Evolutionary conservation across 2,329 filamentous ascomycete species (phyloP), one percentile per base, ranked within the genome.

Genomic region (Cercospora citrullina): DNA sequence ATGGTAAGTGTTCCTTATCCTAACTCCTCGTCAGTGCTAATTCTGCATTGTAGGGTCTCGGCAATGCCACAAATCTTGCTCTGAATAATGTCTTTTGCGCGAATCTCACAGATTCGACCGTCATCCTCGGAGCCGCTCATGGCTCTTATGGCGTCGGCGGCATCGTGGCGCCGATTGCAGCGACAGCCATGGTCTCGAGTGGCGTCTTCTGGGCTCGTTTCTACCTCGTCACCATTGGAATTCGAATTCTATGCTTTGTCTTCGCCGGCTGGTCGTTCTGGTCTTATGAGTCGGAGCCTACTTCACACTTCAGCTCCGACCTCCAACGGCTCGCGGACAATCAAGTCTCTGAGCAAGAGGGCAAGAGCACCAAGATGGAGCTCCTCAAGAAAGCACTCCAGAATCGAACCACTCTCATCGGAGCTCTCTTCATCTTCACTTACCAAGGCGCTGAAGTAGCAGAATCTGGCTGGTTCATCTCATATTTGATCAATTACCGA

Each of bases 401-500:
- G 66, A 85, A 84, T 72, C 81, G 79, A 33, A 84, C 89, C 4
- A 91, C 93, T 0, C 79, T 95, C 1, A 84, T 95, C 0, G 91
- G 91, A 3, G 90, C 92, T 0, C 78, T 92, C 9, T 95, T 95
- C 82, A 91, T 95, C 78, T 95, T 96, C 77, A 87, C 89, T 28
- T 96, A 96, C 78, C 91, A 95, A 79, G 92, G 92, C 36, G 90
- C 91, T 39, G 92, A 96, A 79, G 92, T 96, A 16, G 89, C 89
- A 14, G 91, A 94, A 71, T 92, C 90, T 0, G 92, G 92, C 63
- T 96, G 92, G 93, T 90, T 94, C 60, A 93, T 94, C 69, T 93
- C 90, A 2, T 96, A 94, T 81, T 82, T 96, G 45, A 93, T 95
- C 78, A 85, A 86, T 60, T 86, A 88, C 28, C 89, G 92, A 42